Conservation (phyloP, 2,329 filamentous ascomycete species). For the Neonectria magnoliae region DNA sequence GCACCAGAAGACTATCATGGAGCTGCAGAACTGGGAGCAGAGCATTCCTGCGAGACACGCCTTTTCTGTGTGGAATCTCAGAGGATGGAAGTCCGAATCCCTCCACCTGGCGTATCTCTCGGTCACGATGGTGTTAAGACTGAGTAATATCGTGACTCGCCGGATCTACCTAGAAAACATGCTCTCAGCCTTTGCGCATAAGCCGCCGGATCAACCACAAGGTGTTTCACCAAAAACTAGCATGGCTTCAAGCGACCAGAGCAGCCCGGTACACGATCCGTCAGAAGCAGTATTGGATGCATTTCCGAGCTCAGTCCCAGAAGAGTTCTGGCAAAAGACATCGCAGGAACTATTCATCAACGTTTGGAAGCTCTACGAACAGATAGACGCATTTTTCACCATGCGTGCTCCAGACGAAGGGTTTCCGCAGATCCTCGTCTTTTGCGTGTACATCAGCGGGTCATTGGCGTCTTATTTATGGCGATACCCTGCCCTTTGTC, state of each 20-base stretch:
- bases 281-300: not conserved
- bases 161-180: constrained; percentile 48
- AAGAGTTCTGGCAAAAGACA: constrained; percentile 42
- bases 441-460: constrained; percentile 54
- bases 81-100: constrained; percentile 47
- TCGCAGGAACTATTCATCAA: constrained; percentile 48
- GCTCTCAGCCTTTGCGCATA: constrained; percentile 23
- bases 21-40: constrained; percentile 43
- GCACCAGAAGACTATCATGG: constrained; percentile 34
- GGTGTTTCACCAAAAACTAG: not conserved
- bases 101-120: constrained; percentile 51
- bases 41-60: constrained; percentile 45
- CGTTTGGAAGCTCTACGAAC: constrained; percentile 48
- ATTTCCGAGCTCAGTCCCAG: constrained; percentile 23
- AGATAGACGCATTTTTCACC: constrained; percentile 48
- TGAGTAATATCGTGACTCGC: constrained; percentile 50
- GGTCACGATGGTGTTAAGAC: constrained; percentile 48
- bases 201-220: constrained; percentile 16
- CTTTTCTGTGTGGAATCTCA: constrained; percentile 51
- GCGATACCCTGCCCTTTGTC: constrained; percentile 44
- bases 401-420: constrained; percentile 43
- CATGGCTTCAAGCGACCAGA: not conserved
- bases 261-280: constrained; percentile 14
- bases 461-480: constrained; percentile 47
- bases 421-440: constrained; percentile 51